Percentiles rank a stretch among this genome's conserved stretches.
Evolutionary conservation across 2,329 filamentous ascomycete genomes (phyloP).

Genomic region (Scedosporium boydii): DNA sequence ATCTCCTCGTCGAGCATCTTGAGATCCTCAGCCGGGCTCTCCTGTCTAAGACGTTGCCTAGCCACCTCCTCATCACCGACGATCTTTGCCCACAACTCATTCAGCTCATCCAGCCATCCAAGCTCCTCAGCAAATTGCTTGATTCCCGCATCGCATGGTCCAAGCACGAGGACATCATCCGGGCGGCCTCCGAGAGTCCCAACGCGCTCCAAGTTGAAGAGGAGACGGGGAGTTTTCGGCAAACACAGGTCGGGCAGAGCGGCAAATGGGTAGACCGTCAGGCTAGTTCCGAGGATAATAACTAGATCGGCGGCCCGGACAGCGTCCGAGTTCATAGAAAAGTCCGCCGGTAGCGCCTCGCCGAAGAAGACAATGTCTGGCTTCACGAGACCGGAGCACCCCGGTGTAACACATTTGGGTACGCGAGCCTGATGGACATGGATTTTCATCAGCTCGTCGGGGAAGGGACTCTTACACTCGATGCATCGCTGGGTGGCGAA

Average conservation of each 20-base stretch:
- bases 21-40: slow-evolving; percentile 19
- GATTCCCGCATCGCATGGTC: slow-evolving; percentile 76
- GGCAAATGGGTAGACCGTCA: slow-evolving; percentile 84
- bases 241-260: slow-evolving; percentile 58
- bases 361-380: slow-evolving; percentile 95
- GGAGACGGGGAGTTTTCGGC: slow-evolving; percentile 59
- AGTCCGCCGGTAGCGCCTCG: slow-evolving; percentile 45
- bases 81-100: slow-evolving; percentile 60
- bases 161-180: slow-evolving; percentile 79
- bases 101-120: slow-evolving; percentile 80
- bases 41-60: slow-evolving; percentile 29
- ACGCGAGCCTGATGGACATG: slow-evolving; percentile 59
- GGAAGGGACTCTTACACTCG: slow-evolving; percentile 67
- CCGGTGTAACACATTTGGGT: slow-evolving; percentile 51
- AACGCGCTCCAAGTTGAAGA: slow-evolving; percentile 82
- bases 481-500: slow-evolving; percentile 89
- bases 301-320: slow-evolving; percentile 61
- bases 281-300: slow-evolving; percentile 81
- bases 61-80: slow-evolving; percentile 52
- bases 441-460: slow-evolving; percentile 62
- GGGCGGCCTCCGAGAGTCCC: slow-evolving; percentile 65
- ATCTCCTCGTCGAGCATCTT: slow-evolving; percentile 31
- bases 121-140: slow-evolving; percentile 67
- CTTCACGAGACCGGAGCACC: slow-evolving; percentile 75
- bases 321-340: slow-evolving; percentile 28